Percentiles rank a stretch among this genome's conserved stretches.
Evolutionary conservation across 225 moss, liverwort and hornwort genomes (phyloP).

Genomic region (Neckera pumila): DNA sequence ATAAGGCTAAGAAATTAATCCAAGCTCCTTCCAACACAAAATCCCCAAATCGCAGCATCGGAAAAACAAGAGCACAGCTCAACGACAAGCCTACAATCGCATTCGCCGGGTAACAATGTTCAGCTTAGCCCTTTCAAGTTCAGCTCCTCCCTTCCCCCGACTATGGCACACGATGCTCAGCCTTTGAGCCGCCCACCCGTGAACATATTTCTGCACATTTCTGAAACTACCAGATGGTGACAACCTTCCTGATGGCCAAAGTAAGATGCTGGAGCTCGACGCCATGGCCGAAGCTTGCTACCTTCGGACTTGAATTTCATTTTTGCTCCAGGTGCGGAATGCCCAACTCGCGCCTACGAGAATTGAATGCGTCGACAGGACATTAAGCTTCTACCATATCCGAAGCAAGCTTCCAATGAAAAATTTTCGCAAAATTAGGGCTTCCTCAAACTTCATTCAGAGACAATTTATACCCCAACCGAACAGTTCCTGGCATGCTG

Average conservation of each 20-base stretch:
- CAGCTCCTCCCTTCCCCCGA: constrained; percentile 10
- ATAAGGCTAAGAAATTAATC: too few relatives aligned
- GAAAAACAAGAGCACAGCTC: too few relatives aligned
- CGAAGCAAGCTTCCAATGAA: background rate
- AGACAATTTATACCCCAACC: background rate
- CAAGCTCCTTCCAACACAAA: too few relatives aligned
- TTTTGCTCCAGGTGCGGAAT: background rate
- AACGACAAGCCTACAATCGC: too few relatives aligned
- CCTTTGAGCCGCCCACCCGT: background rate
- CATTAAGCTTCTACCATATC: background rate
- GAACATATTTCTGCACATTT: background rate
- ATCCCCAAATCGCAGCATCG: too few relatives aligned
- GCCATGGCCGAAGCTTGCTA: constrained; percentile 1
- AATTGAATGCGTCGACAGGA: background rate
- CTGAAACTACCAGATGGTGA: background rate
- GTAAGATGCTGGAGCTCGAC: background rate
- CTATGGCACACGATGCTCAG: constrained; percentile 7
- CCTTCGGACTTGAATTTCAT: background rate
- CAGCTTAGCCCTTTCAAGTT: background rate
- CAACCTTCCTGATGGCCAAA: background rate
- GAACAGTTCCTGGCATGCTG: background rate
- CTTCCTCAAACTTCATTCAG: background rate
- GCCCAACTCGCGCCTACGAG: background rate
- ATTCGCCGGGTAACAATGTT: constrained; percentile 9
- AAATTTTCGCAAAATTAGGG: background rate